Percentiles rank a stretch among this genome's conserved stretches.
phyloP scores from a whole-genome alignment of 1,139 yeast species.

The Pichia sp. region DNA sequence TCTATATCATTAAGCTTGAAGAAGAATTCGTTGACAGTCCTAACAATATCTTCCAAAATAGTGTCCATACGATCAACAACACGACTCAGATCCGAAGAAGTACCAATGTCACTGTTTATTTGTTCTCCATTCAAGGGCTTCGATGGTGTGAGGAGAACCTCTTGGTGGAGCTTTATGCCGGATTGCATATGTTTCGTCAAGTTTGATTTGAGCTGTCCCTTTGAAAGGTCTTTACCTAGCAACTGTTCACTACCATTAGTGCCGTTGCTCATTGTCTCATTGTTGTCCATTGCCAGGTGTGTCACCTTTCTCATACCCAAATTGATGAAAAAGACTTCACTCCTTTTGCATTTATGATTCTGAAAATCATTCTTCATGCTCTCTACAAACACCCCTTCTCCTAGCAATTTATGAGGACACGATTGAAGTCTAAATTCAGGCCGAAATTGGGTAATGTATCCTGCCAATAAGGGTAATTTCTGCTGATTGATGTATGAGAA shows the following conservation, averaged over 20 bases:
- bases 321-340: conserved; percentile 18
- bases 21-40: conserved; percentile 11
- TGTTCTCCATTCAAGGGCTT: conserved; percentile 4
- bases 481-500: conserved; percentile 1
- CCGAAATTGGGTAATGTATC: conserved; percentile 45
- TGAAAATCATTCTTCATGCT: conserved; percentile 22
- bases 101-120: not conserved
- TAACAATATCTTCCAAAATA: conserved; percentile 11
- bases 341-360: conserved; percentile 1
- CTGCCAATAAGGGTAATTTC: conserved; percentile 35
- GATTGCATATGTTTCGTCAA: conserved; percentile 5
- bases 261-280: not conserved
- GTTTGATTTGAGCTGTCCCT: conserved; percentile 2
- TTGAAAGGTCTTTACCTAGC: not conserved
- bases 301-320: conserved; percentile 22
- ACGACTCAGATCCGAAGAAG: not conserved
- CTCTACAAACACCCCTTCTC: conserved; percentile 17
- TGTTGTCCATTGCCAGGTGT: conserved; percentile 13
- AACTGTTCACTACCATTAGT: not conserved
- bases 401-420: conserved; percentile 30
- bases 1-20: conserved; percentile 3
- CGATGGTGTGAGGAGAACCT: conserved; percentile 5
- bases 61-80: conserved; percentile 15
- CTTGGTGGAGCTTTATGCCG: conserved; percentile 5
- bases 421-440: conserved; percentile 46